phyloP scores from a whole-genome alignment of 1,139 yeast genomes.

The Debaryomyces robertsiae region DNA sequence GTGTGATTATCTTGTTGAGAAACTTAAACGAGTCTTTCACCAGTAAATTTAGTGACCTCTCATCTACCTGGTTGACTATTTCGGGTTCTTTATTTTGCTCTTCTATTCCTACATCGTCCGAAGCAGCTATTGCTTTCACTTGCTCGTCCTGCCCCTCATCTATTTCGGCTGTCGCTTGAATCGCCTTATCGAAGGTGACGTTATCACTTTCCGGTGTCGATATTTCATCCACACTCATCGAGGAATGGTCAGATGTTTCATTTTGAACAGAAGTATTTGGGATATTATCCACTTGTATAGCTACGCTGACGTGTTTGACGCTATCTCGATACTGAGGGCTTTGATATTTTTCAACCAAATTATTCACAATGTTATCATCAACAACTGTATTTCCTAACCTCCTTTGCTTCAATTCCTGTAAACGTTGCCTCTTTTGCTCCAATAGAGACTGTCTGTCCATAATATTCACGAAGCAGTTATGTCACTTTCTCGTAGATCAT shows the following conservation, averaged over 20 bases:
- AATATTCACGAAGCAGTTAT: not conserved
- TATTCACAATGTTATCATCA: conserved; percentile 23
- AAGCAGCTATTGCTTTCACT: no score
- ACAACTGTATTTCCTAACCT: conserved; percentile 22
- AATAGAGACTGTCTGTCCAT: conserved; percentile 44
- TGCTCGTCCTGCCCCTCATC: not conserved
- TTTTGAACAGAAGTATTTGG: not conserved
- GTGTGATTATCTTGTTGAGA: conserved; percentile 18
- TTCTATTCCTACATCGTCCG: not conserved
- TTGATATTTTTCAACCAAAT: conserved; percentile 22
- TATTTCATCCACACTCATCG: not conserved
- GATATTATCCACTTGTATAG: conserved; percentile 28
- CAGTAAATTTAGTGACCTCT: conserved; percentile 14
- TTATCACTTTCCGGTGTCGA: conserved; percentile 19
- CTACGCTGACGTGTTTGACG: conserved; percentile 24
- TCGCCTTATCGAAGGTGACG: conserved; percentile 32
- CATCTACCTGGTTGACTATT: conserved; percentile 4
- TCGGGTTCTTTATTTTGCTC: not conserved
- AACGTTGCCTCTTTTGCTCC: conserved; percentile 46
- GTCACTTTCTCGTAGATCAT: not conserved
- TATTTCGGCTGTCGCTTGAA: conserved; percentile 22
- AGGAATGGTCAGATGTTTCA: conserved; percentile 1
- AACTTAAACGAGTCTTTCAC: conserved; percentile 23
- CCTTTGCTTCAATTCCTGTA: conserved; percentile 42
- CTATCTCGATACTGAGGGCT: conserved; percentile 11